These are phyloP conservation scores for Lodderomyces oxycetoniae DNA, from an alignment of 1,139 yeast genomes.

Conservation along the genomic window DNA sequence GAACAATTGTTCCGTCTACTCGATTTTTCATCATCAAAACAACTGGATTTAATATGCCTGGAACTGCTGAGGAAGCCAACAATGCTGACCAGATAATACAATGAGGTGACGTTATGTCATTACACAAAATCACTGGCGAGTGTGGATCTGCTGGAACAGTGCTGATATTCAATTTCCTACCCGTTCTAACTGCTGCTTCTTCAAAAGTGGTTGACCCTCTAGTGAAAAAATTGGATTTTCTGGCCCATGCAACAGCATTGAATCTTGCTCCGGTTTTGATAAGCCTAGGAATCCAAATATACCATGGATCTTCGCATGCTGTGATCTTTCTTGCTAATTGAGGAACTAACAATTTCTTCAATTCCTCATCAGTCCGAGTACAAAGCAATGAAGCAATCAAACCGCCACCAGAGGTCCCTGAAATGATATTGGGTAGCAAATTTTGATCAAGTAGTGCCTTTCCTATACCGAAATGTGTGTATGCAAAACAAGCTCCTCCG, in stretches of 20 bases:
- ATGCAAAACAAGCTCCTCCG: slow-evolving; percentile 80
- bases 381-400: slow-evolving; percentile 72
- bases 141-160: slow-evolving; percentile 83
- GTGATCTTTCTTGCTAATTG: slow-evolving; percentile 61
- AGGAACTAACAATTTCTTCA: slow-evolving; percentile 53
- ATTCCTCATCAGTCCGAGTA: slow-evolving; percentile 65
- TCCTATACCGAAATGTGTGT: slow-evolving; percentile 72
- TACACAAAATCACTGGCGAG: slow-evolving; percentile 75
- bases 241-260: slow-evolving; percentile 73
- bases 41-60: slow-evolving; percentile 79
- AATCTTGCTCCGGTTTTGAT: slow-evolving; percentile 76
- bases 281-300: slow-evolving; percentile 59
- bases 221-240: slow-evolving; percentile 65
- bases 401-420: slow-evolving; percentile 85
- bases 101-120: slow-evolving; percentile 72
- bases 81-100: slow-evolving; percentile 81
- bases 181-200: slow-evolving; percentile 66
- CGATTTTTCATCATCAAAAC: slow-evolving; percentile 69
- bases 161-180: slow-evolving; percentile 64
- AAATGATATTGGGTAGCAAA: slow-evolving; percentile 60
- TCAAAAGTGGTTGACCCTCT: slow-evolving; percentile 67
- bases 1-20: slow-evolving; percentile 42
- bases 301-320: slow-evolving; percentile 66
- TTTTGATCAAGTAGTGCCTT: slow-evolving; percentile 67
- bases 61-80: slow-evolving; percentile 77